Base-by-base conservation (phyloP, 202 grass and related monocot species). In the Schoenoplectus tabernaemontani region DNA sequence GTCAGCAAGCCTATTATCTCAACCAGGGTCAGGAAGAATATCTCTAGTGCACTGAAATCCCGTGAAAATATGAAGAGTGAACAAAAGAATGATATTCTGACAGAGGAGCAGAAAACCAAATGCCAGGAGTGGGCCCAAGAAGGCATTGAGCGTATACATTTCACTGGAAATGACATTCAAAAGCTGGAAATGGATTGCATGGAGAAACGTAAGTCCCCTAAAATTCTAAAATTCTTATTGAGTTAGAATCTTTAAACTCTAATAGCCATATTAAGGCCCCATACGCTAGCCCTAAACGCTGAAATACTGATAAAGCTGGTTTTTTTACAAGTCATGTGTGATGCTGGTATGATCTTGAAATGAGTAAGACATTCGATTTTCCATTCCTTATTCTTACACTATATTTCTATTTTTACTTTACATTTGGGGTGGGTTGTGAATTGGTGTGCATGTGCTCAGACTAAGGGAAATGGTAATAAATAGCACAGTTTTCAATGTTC, bases 111-210 rank as follows among this genome's bases (percentile, higher is more conserved):
- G 41, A 43, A 32, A 30, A 79, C 46, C 23, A 58, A 41, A 8
- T 79, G 57, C 37, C 57, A 79, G 42, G 77, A 79, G 36, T 79
- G 77, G 77, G 57, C 51, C 8, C 37, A 79, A 44, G 77, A 79
- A 60, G 77, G 57, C 8, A 41, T 30, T 79, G 77, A 79, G 59
- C 42, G 46, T 23, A 60, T 59, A 19, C 22, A 61, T 26, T 79
- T 59, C n/a, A 63, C 77, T 79, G 77, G 77, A 60, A 79, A 58
- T 79, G 77, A 79, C 77, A 44, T 44, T 38, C 56, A 61, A 61
- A 79, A 79, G 38, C 51, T 79, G 56, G 77, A 79, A 44, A 43
- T 7, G 23, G 34, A 79, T 44, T 43, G 38, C 56, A 64, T 79
- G 57, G 77, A 79, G 22, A 61, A 79, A 79, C 57, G 77, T 79